Percentiles rank a stretch among this genome's conserved stretches.
Evolutionary conservation across 768 basidiomycete species (phyloP).

Genomic region (Auricularia heimuer): DNA sequence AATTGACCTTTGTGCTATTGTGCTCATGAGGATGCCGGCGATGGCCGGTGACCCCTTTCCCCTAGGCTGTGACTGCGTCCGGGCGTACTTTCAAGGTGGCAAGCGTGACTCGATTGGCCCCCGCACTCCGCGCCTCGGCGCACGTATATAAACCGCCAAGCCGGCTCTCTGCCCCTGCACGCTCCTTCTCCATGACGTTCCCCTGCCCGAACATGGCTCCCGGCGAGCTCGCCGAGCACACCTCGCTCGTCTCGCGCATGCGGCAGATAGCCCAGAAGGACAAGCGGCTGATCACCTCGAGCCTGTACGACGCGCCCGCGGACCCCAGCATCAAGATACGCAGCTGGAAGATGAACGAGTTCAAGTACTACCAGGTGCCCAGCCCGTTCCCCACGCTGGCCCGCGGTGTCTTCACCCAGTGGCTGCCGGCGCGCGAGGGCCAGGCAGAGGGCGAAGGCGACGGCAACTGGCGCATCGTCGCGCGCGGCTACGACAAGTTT

Average conservation of each 20-base stretch:
- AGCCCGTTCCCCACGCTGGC: constrained; percentile 94
- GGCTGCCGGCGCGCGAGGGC: constrained; percentile 19
- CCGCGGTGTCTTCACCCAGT: constrained; percentile 69
- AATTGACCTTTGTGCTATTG: too few species aligned
- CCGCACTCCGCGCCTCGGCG: neutral
- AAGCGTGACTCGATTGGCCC: neutral
- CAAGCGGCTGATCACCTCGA: constrained; percentile 57
- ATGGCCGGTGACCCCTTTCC: too few species aligned
- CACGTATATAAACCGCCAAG: neutral
- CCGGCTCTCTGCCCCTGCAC: neutral
- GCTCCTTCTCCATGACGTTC: neutral
- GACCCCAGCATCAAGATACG: constrained; percentile 46
- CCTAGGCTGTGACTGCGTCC: too few species aligned
- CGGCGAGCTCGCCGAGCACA: constrained; percentile 22
- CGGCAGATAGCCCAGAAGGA: constrained; percentile 40
- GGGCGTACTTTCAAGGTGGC: neutral
- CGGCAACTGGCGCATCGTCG: constrained; percentile 53
- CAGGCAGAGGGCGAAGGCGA: constrained; percentile 20
- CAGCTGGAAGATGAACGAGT: constrained; percentile 98
- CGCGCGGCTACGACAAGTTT: constrained; percentile 95
- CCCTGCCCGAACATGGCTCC: neutral
- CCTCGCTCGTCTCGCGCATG: constrained; percentile 50
- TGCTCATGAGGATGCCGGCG: too few species aligned
- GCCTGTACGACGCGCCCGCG: constrained; percentile 46
- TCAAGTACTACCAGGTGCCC: constrained; percentile 82